phyloP scores from a whole-genome alignment of 2,329 filamentous ascomycete species.

The Aspergillus sergii region DNA sequence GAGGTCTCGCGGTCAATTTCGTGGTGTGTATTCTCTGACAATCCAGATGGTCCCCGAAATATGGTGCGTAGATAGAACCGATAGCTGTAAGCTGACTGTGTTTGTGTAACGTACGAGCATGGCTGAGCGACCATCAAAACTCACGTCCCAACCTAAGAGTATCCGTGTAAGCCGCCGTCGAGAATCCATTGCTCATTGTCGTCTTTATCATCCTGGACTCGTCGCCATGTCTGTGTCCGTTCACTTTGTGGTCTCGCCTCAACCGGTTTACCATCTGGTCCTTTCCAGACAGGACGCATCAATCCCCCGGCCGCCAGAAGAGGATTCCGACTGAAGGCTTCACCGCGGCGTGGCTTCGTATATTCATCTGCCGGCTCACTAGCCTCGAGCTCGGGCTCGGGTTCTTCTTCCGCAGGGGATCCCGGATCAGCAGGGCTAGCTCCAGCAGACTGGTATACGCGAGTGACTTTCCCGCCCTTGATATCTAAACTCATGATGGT shows the following conservation, averaged over 20 bases:
- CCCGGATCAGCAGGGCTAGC: conserved; percentile 23
- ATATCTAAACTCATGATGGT: conserved; percentile 86
- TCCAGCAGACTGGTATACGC: conserved; percentile 44
- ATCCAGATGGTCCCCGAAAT: neutral
- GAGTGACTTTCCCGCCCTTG: conserved; percentile 74
- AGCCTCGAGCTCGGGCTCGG: conserved; percentile 32
- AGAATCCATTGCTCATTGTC: conserved; percentile 53
- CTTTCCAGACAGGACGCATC: conserved; percentile 49
- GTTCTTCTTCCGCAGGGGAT: conserved; percentile 19
- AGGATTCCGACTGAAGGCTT: conserved; percentile 48
- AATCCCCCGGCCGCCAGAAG: conserved; percentile 47
- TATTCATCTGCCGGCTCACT: conserved; percentile 17
- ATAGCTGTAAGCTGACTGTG: neutral
- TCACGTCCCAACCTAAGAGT: conserved; percentile 16
- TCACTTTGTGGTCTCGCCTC: conserved; percentile 31
- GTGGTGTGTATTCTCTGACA: neutral
- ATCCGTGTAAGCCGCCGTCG: conserved; percentile 47
- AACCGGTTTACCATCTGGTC: conserved; percentile 29
- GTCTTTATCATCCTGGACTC: conserved; percentile 51
- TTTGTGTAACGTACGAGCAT: neutral
- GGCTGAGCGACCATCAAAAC: neutral
- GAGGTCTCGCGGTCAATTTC: neutral
- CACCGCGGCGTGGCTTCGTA: conserved; percentile 25
- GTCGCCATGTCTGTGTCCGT: conserved; percentile 47
- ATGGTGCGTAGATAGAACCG: neutral